Evolutionary conservation across 1,284 basidiomycete species (phyloP), one percentile per base, ranked within the genome.

Genomic region (Ceratobasidium sp.): DNA sequence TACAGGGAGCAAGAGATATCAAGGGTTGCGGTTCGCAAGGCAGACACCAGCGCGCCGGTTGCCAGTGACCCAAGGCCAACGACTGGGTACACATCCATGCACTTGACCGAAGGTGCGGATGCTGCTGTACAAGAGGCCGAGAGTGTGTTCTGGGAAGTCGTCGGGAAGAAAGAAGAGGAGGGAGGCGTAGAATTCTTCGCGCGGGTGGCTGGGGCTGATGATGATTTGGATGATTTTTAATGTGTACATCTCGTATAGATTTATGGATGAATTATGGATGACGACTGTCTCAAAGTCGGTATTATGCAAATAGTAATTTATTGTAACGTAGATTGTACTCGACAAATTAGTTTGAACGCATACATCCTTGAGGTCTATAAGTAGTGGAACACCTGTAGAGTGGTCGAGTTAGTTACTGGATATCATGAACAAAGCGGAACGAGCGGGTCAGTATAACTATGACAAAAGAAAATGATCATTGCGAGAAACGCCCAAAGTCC

Each of bases 91-190:
- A 64, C 57, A 21, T 73, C 74, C 30, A 34, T 32, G 50, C 71
- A 41, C 32, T 74, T 65, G 57, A 70, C 89, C 1, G 86, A 89
- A 55, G 78, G 84, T 26, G 83, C 87, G 28, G 91, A 93, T 78
- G 79, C 83, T 45, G 85, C 89, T 41, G 86, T 89, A 1, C 74
- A 76, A 6, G 79, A 85, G 73, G 92, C 89, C 0, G 88, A 94
- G 78, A 77, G 77, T 12, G 80, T 87, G 1, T 94, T 92, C 78
- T 87, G 86, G 84, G 83, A 83, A 55, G 83, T 85, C 0, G 78
- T 86, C 0, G 78, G 77, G 16, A 67, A 74, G 18, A 71, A 64
- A 59, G 52, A 28, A 36, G 46, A 52, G 41, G 32, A 70, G 59
- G 39, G 74, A 72, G 41, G 41, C 14, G 50, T 58, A 12, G 65